Conservation (phyloP, 176 grass and related monocot species). For the Oryza glumipatula region DNA sequence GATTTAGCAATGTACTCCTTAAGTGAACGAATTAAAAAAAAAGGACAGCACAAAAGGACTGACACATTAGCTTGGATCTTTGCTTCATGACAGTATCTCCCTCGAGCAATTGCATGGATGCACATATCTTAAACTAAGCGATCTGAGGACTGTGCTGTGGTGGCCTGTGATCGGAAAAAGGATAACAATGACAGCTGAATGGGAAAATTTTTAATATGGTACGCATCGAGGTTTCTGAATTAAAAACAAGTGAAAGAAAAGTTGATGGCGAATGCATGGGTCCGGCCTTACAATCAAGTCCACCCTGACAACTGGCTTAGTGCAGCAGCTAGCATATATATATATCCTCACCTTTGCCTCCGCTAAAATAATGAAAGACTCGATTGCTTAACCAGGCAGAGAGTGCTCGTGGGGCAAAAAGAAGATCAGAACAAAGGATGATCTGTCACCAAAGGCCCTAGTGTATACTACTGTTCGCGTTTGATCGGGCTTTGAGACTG, state of each 20-base stretch:
- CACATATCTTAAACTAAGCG: slow-evolving; percentile 7
- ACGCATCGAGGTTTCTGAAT: background rate
- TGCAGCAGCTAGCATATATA: background rate
- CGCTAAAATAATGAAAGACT: slow-evolving; percentile 51
- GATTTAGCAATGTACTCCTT: background rate
- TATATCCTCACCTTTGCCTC: background rate
- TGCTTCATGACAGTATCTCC: slow-evolving; percentile 15
- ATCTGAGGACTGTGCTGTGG: background rate
- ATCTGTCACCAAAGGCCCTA: slow-evolving; percentile 13
- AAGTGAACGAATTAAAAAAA: background rate
- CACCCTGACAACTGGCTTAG: slow-evolving; percentile 25
- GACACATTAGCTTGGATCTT: slow-evolving; percentile 2
- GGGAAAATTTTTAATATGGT: background rate
- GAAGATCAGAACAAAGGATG: slow-evolving; percentile 42
- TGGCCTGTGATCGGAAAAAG: slow-evolving; percentile 22
- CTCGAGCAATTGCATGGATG: slow-evolving; percentile 10
- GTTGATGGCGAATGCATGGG: background rate
- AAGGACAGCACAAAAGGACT: background rate
- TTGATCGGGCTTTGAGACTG: background rate
- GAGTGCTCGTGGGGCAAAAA: background rate
- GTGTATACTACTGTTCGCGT: slow-evolving; percentile 15
- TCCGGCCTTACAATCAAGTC: background rate
- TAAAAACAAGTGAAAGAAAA: background rate
- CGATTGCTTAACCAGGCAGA: slow-evolving; percentile 28
- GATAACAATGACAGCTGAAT: background rate